These are phyloP conservation scores for Clarireedia paspali DNA, from an alignment of 2,329 filamentous ascomycete genomes.

Conservation along the genomic window DNA sequence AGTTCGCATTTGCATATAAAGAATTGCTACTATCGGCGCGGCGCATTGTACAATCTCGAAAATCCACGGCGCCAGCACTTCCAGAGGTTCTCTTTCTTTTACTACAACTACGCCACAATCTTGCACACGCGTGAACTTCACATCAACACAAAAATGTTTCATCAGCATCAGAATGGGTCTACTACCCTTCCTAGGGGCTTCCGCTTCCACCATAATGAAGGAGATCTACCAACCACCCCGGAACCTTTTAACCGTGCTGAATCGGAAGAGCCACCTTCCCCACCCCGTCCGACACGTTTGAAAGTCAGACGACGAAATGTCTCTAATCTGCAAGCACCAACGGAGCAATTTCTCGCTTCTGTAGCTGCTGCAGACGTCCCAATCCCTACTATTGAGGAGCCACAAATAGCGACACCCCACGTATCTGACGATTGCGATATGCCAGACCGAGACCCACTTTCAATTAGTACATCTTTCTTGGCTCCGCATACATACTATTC, in stretches of 20 bases:
- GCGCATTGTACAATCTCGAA: slow-evolving; percentile 9
- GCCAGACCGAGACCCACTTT: slow-evolving; percentile 16
- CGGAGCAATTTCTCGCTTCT: slow-evolving; percentile 59
- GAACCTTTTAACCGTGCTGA: slow-evolving; percentile 19
- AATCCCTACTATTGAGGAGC: slow-evolving; percentile 56
- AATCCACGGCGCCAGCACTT: background rate
- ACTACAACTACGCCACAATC: background rate
- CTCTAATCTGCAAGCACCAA: slow-evolving; percentile 41
- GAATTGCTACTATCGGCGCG: slow-evolving; percentile 6
- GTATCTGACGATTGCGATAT: slow-evolving; percentile 22
- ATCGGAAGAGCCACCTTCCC: slow-evolving; percentile 22
- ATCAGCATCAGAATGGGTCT: slow-evolving; percentile 24
- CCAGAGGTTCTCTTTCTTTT: background rate
- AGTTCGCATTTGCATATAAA: background rate
- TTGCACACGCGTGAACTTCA: slow-evolving; percentile 12
- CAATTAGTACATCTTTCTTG: slow-evolving; percentile 15
- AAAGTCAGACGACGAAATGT: slow-evolving; percentile 26
- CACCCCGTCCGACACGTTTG: slow-evolving; percentile 24
- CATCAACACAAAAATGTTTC: slow-evolving; percentile 16
- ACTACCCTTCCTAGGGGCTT: slow-evolving; percentile 27
- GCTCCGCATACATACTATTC: slow-evolving; percentile 16
- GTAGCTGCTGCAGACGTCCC: slow-evolving; percentile 58
- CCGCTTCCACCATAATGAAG: slow-evolving; percentile 21
- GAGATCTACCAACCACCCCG: slow-evolving; percentile 23
- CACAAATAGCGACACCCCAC: slow-evolving; percentile 30